Percentiles rank a stretch among this genome's conserved stretches.
phyloP scores from a whole-genome alignment of 2,329 filamentous ascomycete species.

The Passalora sequoiae region DNA sequence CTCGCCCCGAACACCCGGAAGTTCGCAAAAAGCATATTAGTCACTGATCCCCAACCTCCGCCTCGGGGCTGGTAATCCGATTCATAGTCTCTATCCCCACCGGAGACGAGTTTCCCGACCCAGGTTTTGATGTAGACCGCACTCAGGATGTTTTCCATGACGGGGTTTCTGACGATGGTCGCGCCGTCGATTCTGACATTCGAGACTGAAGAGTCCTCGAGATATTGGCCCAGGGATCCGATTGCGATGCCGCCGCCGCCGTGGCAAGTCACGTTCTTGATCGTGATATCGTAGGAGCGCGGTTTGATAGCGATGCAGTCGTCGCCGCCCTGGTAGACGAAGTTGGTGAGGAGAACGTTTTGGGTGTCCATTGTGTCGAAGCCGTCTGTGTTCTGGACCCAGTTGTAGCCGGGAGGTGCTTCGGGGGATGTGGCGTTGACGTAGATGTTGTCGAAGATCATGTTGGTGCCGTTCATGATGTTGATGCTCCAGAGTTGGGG shows the following conservation, averaged over 20 bases:
- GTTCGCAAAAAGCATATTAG: constrained; percentile 49
- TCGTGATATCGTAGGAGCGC: constrained; percentile 55
- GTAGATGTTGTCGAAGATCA: constrained; percentile 49
- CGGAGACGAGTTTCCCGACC: constrained; percentile 45
- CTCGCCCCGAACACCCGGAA: constrained; percentile 46
- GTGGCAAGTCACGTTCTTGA: constrained; percentile 52
- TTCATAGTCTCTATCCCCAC: constrained; percentile 44
- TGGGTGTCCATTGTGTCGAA: constrained; percentile 53
- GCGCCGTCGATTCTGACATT: constrained; percentile 48
- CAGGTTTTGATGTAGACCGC: constrained; percentile 55
- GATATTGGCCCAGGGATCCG: constrained; percentile 52
- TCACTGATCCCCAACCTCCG: constrained; percentile 51
- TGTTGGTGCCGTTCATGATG: constrained; percentile 54
- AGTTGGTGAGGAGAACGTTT: constrained; percentile 48
- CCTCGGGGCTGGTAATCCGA: constrained; percentile 46
- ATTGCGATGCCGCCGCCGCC: constrained; percentile 51
- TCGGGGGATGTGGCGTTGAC: constrained; percentile 48
- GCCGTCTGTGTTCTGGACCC: constrained; percentile 56
- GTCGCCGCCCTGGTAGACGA: constrained; percentile 54
- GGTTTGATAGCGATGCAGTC: constrained; percentile 59
- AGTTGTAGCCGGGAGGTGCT: constrained; percentile 50
- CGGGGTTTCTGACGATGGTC: constrained; percentile 37
- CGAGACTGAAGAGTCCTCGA: constrained; percentile 49
- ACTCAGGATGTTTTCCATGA: constrained; percentile 47
- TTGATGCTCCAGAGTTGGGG: constrained; percentile 52